Percentiles rank a stretch among this genome's conserved stretches.
Evolutionary conservation across 805 yeast genomes (phyloP).

Genomic region (Lachancea waltii): DNA sequence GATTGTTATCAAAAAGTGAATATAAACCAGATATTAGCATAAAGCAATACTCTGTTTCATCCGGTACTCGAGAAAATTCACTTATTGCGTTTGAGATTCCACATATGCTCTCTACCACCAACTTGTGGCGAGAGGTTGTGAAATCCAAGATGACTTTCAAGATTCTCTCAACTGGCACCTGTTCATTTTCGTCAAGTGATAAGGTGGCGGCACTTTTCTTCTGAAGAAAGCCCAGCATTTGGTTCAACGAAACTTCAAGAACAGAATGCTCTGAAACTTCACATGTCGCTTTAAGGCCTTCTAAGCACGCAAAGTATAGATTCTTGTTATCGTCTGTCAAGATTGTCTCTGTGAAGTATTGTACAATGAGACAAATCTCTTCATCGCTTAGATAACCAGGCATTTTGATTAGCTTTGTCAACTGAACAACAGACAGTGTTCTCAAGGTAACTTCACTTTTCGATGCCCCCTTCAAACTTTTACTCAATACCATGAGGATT

Average conservation of each 20-base stretch:
- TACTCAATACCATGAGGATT: constrained; percentile 60
- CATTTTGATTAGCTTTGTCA: constrained; percentile 50
- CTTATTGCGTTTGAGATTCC: constrained; percentile 18
- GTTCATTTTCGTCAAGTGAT: constrained; percentile 21
- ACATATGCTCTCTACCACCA: constrained; percentile 26
- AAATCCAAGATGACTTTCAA: constrained; percentile 33
- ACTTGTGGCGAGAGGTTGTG: constrained; percentile 27
- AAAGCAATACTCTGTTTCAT: constrained; percentile 23
- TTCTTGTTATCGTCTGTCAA: constrained; percentile 45
- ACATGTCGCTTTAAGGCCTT: constrained; percentile 44
- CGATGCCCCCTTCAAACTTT: constrained; percentile 60
- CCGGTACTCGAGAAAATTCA: constrained; percentile 9
- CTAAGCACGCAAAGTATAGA: constrained; percentile 47
- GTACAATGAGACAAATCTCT: constrained; percentile 58
- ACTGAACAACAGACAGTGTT: constrained; percentile 57
- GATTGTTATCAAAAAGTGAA: constrained; percentile 24
- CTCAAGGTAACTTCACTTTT: constrained; percentile 63
- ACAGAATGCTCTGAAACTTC: constrained; percentile 34
- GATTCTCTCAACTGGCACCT: constrained; percentile 30
- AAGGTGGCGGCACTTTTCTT: constrained; percentile 33
- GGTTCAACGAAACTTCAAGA: constrained; percentile 47
- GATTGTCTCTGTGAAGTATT: constrained; percentile 57
- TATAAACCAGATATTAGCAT: constrained; percentile 23
- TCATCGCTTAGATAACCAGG: constrained; percentile 42
- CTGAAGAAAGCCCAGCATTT: constrained; percentile 45